Evolutionary conservation across 2,329 filamentous ascomycete genomes (phyloP), one percentile per base, ranked within the genome.

Genomic region (Fusarium tjaetaba): DNA sequence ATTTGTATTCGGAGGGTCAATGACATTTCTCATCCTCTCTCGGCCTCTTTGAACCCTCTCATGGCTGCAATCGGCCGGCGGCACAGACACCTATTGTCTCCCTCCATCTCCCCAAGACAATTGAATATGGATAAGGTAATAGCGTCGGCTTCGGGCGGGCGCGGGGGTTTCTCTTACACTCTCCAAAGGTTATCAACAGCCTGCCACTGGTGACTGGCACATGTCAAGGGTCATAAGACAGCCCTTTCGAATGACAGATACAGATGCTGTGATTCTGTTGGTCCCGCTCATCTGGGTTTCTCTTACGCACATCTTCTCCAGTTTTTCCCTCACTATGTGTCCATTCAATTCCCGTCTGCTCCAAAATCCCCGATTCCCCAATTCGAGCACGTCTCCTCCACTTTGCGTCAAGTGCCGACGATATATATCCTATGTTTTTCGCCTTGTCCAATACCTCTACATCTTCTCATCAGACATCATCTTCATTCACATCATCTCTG

Each of bases 401-500:
- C 67, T 53, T 69, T 43, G 41, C 41, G 65, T 15, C 69, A 75
- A 75, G 49, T 75, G 65, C 72, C 72, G 69, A 65, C 68, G 49
- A 62, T 63, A 74, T 64, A 65, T 65, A 57, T 69, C 76, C 76
- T 78, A 78, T 78, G 59, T 78, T 78, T 78, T 76, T 77, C 74
- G 69, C 73, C 68, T 62, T 61, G 51, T 59, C 39, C 46, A 45
- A 59, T 77, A 78, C 60, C 68, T 43, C 59, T 62, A 45, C 10
- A 58, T 58, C 24, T 43, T 43, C 9, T 30, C 30, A 22, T 4
- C 16, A 16, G 2, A 22, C 4, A 10, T 4, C 7, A 0, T 49
- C 13, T 22, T 16, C 14, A 28, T 45, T 45, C 26, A 20, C 24
- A 24, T 20, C 20, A 22, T n/a, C 32, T 26, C 16, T 26, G 18